Conservation (phyloP, 2,329 filamentous ascomycete genomes). For the Emmonsia crescens region DNA sequence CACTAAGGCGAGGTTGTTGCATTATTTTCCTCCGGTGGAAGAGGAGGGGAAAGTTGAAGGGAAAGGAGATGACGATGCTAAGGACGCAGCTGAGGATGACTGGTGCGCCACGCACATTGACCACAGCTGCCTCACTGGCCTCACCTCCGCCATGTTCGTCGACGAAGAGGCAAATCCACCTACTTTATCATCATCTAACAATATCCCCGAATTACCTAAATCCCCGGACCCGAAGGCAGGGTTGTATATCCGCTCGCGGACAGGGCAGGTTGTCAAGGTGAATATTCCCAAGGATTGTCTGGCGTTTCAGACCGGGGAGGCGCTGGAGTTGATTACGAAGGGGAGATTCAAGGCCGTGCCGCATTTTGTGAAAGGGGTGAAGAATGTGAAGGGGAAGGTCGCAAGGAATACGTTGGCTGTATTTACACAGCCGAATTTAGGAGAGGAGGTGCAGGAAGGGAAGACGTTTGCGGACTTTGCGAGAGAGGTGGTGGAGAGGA, state of each 20-base stretch:
- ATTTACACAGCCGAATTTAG: conserved; percentile 93
- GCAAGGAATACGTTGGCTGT: conserved; percentile 86
- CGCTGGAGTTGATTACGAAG: conserved; percentile 79
- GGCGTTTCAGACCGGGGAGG: conserved; percentile 91
- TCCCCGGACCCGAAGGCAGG: conserved; percentile 79
- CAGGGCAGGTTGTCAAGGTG: conserved; percentile 76
- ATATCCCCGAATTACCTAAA: conserved; percentile 56
- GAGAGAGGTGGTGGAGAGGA: conserved; percentile 68
- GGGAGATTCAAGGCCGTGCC: conserved; percentile 89
- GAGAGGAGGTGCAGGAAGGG: conserved; percentile 56
- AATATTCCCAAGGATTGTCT: conserved; percentile 84
- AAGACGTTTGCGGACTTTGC: conserved; percentile 65
- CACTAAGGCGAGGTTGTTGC: conserved; percentile 81
- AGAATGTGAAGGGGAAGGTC: conserved; percentile 35
- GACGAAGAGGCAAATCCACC: conserved; percentile 50
- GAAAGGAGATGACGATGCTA: conserved; percentile 45
- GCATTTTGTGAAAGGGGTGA: conserved; percentile 79
- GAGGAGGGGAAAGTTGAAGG: not conserved
- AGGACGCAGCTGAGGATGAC: conserved; percentile 83
- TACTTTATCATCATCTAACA: conserved; percentile 21
- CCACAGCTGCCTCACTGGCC: conserved; percentile 83
- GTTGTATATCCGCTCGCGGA: conserved; percentile 85
- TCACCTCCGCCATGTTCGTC: conserved; percentile 93
- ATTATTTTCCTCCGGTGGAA: conserved; percentile 63
- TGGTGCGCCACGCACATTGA: conserved; percentile 78